Conservation (phyloP, 2,329 filamentous ascomycete genomes). For the Parastagonospora nodorum region DNA sequence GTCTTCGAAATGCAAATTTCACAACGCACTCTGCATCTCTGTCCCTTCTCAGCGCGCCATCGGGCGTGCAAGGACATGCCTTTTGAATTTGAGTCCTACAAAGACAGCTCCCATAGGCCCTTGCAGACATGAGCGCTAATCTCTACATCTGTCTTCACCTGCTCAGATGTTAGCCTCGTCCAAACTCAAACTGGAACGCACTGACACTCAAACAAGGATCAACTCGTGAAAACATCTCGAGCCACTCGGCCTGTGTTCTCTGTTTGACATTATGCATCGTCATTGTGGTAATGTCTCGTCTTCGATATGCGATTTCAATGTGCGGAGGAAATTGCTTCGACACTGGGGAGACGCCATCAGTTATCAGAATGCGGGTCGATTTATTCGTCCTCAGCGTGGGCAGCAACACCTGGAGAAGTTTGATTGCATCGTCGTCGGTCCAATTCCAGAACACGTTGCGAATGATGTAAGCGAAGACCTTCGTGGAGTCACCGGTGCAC, state of each 20-base stretch:
- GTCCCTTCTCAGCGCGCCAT: not conserved
- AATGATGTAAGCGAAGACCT: not conserved
- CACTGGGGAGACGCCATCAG: conserved; percentile 1
- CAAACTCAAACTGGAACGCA: not conserved
- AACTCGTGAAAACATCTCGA: not conserved
- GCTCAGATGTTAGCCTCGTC: no score
- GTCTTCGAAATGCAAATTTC: not conserved
- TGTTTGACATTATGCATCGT: conserved; percentile 7
- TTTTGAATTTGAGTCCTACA: not conserved
- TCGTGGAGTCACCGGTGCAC: not conserved
- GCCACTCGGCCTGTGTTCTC: conserved; percentile 1
- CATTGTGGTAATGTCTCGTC: conserved; percentile 4
- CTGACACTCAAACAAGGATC: not conserved
- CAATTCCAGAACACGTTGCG: conserved; percentile 6
- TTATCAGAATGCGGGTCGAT: not conserved
- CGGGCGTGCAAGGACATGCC: no score
- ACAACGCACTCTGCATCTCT: not conserved
- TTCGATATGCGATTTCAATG: conserved; percentile 1
- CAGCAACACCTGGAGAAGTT: conserved; percentile 1
- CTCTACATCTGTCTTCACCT: conserved; percentile 1
- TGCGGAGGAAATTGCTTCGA: not conserved
- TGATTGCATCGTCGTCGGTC: not conserved
- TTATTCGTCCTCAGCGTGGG: not conserved
- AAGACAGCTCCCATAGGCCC: not conserved
- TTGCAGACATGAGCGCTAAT: conserved; percentile 3